Evolutionary conservation across 306 rosid genomes (phyloP), one percentile per base, ranked within the genome.

Genomic region (Glycine soja): DNA sequence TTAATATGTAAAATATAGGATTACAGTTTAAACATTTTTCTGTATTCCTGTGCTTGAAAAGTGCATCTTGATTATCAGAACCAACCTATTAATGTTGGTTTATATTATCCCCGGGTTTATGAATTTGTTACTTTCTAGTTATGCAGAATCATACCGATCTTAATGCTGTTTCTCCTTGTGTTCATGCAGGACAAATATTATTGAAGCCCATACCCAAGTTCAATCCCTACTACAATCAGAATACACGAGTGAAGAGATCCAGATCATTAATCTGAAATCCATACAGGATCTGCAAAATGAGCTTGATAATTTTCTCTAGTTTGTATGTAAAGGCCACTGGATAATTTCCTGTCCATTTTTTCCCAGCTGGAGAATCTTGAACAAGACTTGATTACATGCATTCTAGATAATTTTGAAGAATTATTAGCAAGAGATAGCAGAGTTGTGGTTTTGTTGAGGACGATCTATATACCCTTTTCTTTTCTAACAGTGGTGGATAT

Each of bases 131-230:
- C 47, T 61, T 66, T 67, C 48, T 30, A 42, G 57, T 64, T 70
- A 64, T 71, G 82, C 71, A 50, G 76, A 66, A 58, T 50, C 75
- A 70, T 38, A 51, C 40, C 34, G 14, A 30, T 71, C 47, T 48
- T 67, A 66, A 51, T 47, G 65, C 8, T 77, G 58, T 77, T 66
- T 36, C 48, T 42, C 24, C 40, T 40, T 3, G 19, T 74, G 9
- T 75, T 52, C 10, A 0, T 74, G 81, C 77, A 95, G 99, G 87
- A 94, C 97, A 75, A 95, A 95, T 80, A 93, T 93, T 13, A 87
- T 93, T 64, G 99, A 95, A 86, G 99, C 99, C 65, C 98, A 95
- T 83, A 75, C 82, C 77, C 99, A 93, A 89, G 86, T 95, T 72
- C 94, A 87, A 65, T 76, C 89, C 72, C 79, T 95, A 42, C 86